These are phyloP conservation scores for Trichosporon sp. DNA, from an alignment of 1,284 basidiomycete species.

Conservation along the genomic window DNA sequence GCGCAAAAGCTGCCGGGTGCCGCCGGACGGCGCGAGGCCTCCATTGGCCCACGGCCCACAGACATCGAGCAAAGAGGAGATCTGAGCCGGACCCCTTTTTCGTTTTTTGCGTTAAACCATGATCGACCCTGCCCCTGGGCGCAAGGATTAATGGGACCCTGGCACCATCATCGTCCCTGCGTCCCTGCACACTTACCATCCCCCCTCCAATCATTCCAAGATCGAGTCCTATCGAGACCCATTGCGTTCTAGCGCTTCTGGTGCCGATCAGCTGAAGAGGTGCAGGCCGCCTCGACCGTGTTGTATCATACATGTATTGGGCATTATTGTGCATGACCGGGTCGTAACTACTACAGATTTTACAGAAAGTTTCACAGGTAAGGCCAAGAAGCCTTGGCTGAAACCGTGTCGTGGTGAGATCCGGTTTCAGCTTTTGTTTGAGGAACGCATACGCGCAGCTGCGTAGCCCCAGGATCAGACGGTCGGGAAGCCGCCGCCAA, in stretches of 20 bases:
- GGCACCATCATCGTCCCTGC: not conserved
- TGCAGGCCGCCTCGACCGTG: not conserved
- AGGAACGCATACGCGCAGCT: no score
- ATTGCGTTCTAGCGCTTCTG: not conserved
- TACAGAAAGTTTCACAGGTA: not conserved
- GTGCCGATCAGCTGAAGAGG: not conserved
- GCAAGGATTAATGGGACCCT: not conserved
- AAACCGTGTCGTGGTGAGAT: not conserved
- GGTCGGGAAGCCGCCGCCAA: slow-evolving; percentile 30
- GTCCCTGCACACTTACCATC: not conserved
- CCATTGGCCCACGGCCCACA: not conserved
- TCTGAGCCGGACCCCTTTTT: not conserved
- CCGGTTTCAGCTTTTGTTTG: not conserved
- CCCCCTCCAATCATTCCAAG: not conserved
- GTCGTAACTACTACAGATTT: not conserved
- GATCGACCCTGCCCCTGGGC: not conserved
- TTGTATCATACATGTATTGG: not conserved
- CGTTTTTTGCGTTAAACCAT: not conserved
- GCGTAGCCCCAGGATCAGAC: not conserved
- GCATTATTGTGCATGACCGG: not conserved
- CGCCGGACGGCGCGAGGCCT: no score
- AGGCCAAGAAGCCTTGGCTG: not conserved
- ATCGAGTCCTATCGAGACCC: not conserved
- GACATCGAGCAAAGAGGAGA: not conserved
- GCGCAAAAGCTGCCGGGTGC: not conserved